Percentiles rank a stretch among this genome's conserved stretches.
phyloP scores from a whole-genome alignment of 2,329 filamentous ascomycete genomes.

The Chlorencoelia australis region DNA sequence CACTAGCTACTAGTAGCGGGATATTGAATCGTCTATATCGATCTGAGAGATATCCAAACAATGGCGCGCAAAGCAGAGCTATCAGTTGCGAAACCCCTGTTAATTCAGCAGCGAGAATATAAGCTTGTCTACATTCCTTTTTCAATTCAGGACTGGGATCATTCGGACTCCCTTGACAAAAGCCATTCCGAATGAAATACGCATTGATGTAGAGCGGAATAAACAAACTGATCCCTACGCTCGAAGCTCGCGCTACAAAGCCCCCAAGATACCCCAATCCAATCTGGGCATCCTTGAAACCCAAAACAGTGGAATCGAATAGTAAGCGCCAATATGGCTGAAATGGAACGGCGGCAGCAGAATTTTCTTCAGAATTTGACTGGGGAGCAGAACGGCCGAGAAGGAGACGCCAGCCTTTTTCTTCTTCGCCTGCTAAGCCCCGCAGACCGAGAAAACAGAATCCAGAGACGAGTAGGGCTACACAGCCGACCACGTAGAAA shows the following conservation, averaged over 20 bases:
- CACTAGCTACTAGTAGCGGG: conserved; percentile 62
- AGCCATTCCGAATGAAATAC: conserved; percentile 73
- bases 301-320: conserved; percentile 55
- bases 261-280: conserved; percentile 84
- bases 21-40: conserved; percentile 56
- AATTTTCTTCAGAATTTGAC: conserved; percentile 3
- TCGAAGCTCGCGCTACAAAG: conserved; percentile 89
- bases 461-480: conserved; percentile 62
- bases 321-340: conserved; percentile 52
- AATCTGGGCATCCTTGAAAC: conserved; percentile 67
- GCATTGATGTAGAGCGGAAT: conserved; percentile 88
- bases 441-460: conserved; percentile 73
- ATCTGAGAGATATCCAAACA: conserved; percentile 80
- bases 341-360: conserved; percentile 21
- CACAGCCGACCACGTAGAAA: conserved; percentile 73
- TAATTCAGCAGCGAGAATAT: conserved; percentile 76
- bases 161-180: conserved; percentile 59
- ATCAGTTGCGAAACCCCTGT: conserved; percentile 83
- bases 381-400: conserved; percentile 29
- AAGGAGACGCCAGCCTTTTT: conserved; percentile 59
- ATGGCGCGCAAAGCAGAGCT: conserved; percentile 72
- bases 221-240: conserved; percentile 90
- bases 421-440: conserved; percentile 59
- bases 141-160: conserved; percentile 67
- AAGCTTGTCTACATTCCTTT: conserved; percentile 74